Evolutionary conservation across 768 basidiomycete species (phyloP).

Genomic region (Kwoniella mangroviensis): DNA sequence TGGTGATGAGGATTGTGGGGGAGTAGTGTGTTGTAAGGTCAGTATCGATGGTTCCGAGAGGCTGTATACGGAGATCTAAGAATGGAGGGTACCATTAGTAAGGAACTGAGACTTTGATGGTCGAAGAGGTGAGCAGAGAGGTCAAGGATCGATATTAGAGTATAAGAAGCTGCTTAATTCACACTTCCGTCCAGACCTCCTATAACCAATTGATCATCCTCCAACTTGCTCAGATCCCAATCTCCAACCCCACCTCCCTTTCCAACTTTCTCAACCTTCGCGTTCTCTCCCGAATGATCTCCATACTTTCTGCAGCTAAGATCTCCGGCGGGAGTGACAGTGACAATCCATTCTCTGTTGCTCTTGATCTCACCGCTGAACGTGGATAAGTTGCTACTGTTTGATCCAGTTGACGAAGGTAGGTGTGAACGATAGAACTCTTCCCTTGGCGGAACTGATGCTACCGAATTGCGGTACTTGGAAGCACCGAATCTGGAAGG

Average conservation of each 20-base stretch:
- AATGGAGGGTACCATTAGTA: neutral
- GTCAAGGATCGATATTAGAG: no score
- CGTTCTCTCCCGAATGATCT: constrained; percentile 1
- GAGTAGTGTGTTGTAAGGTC: constrained; percentile 19
- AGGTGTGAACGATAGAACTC: constrained; percentile 39
- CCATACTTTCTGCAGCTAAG: constrained; percentile 32
- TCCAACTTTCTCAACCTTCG: constrained; percentile 30
- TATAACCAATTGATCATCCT: constrained; percentile 37
- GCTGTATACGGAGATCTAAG: constrained; percentile 25
- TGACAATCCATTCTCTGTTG: constrained; percentile 41
- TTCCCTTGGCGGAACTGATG: constrained; percentile 30
- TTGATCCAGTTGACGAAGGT: constrained; percentile 22
- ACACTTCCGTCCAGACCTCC: constrained; percentile 47
- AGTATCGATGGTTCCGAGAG: neutral
- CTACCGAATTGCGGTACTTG: constrained; percentile 45
- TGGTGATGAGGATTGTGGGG: constrained; percentile 23
- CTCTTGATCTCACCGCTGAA: constrained; percentile 48
- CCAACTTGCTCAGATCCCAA: constrained; percentile 46
- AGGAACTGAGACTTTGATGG: neutral
- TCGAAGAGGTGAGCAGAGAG: no score
- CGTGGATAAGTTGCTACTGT: constrained; percentile 27
- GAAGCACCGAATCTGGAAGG: constrained; percentile 39
- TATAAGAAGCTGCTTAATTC: constrained; percentile 11
- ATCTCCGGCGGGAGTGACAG: constrained; percentile 38
- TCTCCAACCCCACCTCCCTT: constrained; percentile 44